Percentiles rank a stretch among this genome's conserved stretches.
Evolutionary conservation across 345 rosid genomes (phyloP).

Genomic region (Iberis pinnata): DNA sequence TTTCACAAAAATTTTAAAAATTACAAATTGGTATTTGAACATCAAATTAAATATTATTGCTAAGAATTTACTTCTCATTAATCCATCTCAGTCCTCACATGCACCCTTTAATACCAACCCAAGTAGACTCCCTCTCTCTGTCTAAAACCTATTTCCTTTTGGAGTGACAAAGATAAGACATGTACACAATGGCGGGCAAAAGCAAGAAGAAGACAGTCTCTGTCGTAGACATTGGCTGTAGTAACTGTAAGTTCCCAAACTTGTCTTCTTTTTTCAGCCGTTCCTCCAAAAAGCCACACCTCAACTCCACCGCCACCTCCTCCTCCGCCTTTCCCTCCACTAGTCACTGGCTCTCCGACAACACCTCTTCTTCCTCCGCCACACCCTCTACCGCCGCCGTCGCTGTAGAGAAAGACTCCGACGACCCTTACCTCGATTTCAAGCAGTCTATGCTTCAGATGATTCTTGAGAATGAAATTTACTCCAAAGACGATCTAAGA

Average conservation of each 20-base stretch:
- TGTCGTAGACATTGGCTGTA: slow-evolving; percentile 58
- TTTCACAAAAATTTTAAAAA: too few species aligned
- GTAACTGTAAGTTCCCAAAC: slow-evolving; percentile 56
- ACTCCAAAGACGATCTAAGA: slow-evolving; percentile 66
- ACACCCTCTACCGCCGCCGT: slow-evolving; percentile 39
- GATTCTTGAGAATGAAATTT: slow-evolving; percentile 84
- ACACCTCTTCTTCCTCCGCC: slow-evolving; percentile 28
- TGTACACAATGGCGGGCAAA: slow-evolving; percentile 31
- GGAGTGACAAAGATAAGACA: slow-evolving; percentile 10
- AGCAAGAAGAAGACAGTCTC: slow-evolving; percentile 46
- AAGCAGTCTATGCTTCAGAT: slow-evolving; percentile 89
- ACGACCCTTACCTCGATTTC: slow-evolving; percentile 87
- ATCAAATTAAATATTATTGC: too few species aligned
- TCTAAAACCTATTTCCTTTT: not conserved
- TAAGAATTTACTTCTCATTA: slow-evolving; percentile 30
- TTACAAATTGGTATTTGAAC: too few species aligned
- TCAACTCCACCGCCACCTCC: slow-evolving; percentile 19
- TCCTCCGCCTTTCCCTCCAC: slow-evolving; percentile 32
- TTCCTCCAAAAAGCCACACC: slow-evolving; percentile 28
- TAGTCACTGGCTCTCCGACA: slow-evolving; percentile 27
- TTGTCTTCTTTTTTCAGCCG: slow-evolving; percentile 47
- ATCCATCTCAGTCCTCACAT: slow-evolving; percentile 30
- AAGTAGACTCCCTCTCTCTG: slow-evolving; percentile 9
- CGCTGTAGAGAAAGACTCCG: slow-evolving; percentile 88
- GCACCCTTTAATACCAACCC: slow-evolving; percentile 30